Evolutionary conservation across 768 basidiomycete genomes (phyloP).

Genomic region (Postia placenta): DNA sequence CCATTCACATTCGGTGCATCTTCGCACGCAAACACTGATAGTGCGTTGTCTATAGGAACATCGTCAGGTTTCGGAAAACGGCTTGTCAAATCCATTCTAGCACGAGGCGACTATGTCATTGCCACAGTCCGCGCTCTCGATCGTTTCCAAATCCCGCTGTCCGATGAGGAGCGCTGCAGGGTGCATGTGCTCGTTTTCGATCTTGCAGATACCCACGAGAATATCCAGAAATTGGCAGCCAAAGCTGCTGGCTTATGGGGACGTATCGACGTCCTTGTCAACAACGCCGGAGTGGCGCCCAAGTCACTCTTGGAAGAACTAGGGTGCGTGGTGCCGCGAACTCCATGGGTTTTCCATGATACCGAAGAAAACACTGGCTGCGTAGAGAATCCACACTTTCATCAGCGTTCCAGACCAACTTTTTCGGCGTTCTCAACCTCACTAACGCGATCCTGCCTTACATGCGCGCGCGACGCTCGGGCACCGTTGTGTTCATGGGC

Average conservation of each 20-base stretch:
- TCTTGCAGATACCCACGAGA: slow-evolving; percentile 32
- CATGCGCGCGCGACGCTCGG: slow-evolving; percentile 25
- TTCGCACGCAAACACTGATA: too few species aligned
- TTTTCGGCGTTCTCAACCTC: slow-evolving; percentile 35
- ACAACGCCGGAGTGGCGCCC: slow-evolving; percentile 38
- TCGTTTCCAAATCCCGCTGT: slow-evolving; percentile 4
- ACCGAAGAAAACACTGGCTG: too few species aligned
- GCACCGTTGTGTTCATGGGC: slow-evolving; percentile 28
- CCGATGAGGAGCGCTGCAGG: slow-evolving; percentile 24
- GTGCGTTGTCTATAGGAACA: not conserved
- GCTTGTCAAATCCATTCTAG: slow-evolving; percentile 7
- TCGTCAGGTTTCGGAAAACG: slow-evolving; percentile 2
- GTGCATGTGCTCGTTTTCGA: slow-evolving; percentile 44
- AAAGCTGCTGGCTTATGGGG: slow-evolving; percentile 24
- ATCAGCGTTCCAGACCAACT: slow-evolving; percentile 24
- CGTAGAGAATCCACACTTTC: not conserved
- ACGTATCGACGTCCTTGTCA: slow-evolving; percentile 31
- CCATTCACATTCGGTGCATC: too few species aligned
- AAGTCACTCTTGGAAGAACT: slow-evolving; percentile 35
- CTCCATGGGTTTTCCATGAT: too few species aligned
- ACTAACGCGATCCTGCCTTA: slow-evolving; percentile 34
- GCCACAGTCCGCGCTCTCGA: slow-evolving; percentile 5
- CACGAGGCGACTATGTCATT: slow-evolving; percentile 21
- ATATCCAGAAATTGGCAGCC: slow-evolving; percentile 27
- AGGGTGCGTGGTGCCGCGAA: slow-evolving; percentile 28